Conservation (phyloP, 805 yeast species). For the Schwanniomyces occidentalis region DNA sequence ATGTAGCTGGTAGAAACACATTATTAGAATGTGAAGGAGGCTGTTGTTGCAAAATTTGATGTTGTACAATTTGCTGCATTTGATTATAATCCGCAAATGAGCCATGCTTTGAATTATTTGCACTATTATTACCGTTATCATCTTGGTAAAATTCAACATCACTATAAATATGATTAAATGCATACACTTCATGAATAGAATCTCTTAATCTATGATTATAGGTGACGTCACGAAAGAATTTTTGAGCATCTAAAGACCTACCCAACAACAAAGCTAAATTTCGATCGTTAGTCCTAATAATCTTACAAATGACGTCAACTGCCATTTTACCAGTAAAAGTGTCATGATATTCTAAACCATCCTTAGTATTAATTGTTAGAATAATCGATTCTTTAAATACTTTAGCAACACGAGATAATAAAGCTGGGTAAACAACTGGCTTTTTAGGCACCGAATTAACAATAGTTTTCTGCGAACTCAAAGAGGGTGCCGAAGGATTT, state of each 20-base stretch:
- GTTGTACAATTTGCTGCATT: slow-evolving; percentile 14
- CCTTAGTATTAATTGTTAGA: slow-evolving; percentile 78
- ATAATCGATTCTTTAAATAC: slow-evolving; percentile 69
- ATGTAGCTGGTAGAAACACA: slow-evolving; percentile 16
- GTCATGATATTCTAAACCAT: slow-evolving; percentile 88
- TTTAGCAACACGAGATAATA: slow-evolving; percentile 80
- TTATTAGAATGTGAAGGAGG: slow-evolving; percentile 18
- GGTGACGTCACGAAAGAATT: slow-evolving; percentile 91
- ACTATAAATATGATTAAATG: slow-evolving; percentile 61
- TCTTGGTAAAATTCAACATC: slow-evolving; percentile 44
- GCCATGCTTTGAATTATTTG: slow-evolving; percentile 28
- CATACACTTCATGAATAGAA: slow-evolving; percentile 83
- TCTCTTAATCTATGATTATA: slow-evolving; percentile 92
- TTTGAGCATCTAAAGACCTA: slow-evolving; percentile 90
- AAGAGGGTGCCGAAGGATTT: slow-evolving; percentile 25
- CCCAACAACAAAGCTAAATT: slow-evolving; percentile 87
- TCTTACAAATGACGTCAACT: slow-evolving; percentile 82
- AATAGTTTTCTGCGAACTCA: slow-evolving; percentile 43
- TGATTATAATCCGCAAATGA: slow-evolving; percentile 22
- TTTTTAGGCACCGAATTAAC: slow-evolving; percentile 47
- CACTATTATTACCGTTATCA: slow-evolving; percentile 23
- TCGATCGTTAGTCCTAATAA: slow-evolving; percentile 87
- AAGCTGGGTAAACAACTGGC: slow-evolving; percentile 87
- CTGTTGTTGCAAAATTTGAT: slow-evolving; percentile 18
- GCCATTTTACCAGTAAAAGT: slow-evolving; percentile 94